Conservation (phyloP, 805 yeast species). For the Starmerella cellae region DNA sequence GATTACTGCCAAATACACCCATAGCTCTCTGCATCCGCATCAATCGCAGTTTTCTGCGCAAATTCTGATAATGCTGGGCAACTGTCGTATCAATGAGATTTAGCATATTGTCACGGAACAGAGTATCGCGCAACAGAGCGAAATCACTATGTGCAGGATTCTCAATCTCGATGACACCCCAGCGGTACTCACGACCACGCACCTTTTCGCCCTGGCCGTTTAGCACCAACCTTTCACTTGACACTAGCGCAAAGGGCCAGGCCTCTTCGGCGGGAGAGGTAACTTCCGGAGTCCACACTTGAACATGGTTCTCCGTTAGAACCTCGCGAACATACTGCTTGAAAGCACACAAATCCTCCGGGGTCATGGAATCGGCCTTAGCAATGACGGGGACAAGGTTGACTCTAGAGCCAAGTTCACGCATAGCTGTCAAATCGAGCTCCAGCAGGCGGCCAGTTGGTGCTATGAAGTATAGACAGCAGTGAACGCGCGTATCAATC, state of each 20-base stretch:
- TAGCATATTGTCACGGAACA: conserved; percentile 71
- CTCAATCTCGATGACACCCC: conserved; percentile 84
- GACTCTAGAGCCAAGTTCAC: conserved; percentile 62
- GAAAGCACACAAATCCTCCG: conserved; percentile 52
- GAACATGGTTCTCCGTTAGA: conserved; percentile 71
- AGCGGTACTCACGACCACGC: conserved; percentile 74
- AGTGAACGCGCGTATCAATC: conserved; percentile 75
- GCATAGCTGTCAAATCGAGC: conserved; percentile 79
- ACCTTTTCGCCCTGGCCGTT: conserved; percentile 46
- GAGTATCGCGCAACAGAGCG: conserved; percentile 61
- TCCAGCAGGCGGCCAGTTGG: conserved; percentile 89
- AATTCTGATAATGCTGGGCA: conserved; percentile 68
- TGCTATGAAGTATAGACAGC: conserved; percentile 75
- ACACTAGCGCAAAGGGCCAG: conserved; percentile 58
- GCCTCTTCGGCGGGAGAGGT: background rate
- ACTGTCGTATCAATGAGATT: conserved; percentile 70
- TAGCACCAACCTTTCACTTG: conserved; percentile 56
- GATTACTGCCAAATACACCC: background rate
- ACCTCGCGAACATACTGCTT: conserved; percentile 64
- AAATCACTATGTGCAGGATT: conserved; percentile 78
- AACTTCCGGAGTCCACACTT: conserved; percentile 35
- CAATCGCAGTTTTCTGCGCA: conserved; percentile 34
- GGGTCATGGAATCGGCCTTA: conserved; percentile 73
- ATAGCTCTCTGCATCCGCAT: conserved; percentile 17
- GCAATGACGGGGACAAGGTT: conserved; percentile 84